Percentiles rank a stretch among this genome's conserved stretches.
Evolutionary conservation across 1,284 basidiomycete species (phyloP).

Genomic region (Lignosus rhinocerotis): DNA sequence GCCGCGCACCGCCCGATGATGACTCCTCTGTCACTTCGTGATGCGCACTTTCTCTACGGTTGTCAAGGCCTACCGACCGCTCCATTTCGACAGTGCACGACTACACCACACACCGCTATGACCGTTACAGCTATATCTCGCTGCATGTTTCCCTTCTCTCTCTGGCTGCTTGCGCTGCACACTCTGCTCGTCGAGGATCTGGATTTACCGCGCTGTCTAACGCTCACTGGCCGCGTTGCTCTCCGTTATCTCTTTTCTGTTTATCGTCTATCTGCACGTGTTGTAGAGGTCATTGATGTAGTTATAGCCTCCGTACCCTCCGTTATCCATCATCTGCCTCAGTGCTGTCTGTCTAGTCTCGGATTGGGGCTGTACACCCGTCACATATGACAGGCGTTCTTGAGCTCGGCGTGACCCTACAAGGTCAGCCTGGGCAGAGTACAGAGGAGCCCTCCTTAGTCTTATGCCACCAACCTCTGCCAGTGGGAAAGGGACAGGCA

Average conservation of each 20-base stretch:
- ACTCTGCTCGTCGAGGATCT: background rate
- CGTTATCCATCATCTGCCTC: background rate
- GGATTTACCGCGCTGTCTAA: background rate
- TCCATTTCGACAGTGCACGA: background rate
- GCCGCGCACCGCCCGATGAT: slow-evolving; percentile 12
- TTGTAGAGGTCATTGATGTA: slow-evolving; percentile 17
- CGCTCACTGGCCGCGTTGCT: background rate
- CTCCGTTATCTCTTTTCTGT: background rate
- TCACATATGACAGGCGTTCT: no score
- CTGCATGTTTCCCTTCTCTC: background rate
- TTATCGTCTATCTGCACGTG: slow-evolving; percentile 11
- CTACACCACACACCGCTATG: background rate
- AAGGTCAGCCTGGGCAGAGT: no score
- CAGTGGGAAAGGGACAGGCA: no score
- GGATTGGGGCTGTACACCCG: no score
- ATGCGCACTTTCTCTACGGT: background rate
- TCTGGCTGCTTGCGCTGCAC: background rate
- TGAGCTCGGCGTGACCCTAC: no score
- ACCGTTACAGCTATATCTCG: background rate
- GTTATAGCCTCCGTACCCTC: slow-evolving; percentile 4
- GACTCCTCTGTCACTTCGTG: slow-evolving; percentile 2
- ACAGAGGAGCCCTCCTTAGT: no score
- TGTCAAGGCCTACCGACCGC: background rate
- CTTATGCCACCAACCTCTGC: no score
- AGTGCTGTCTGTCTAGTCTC: background rate